Conservation (phyloP, 2,329 filamentous ascomycete genomes). For the Colletotrichum orbiculare region DNA sequence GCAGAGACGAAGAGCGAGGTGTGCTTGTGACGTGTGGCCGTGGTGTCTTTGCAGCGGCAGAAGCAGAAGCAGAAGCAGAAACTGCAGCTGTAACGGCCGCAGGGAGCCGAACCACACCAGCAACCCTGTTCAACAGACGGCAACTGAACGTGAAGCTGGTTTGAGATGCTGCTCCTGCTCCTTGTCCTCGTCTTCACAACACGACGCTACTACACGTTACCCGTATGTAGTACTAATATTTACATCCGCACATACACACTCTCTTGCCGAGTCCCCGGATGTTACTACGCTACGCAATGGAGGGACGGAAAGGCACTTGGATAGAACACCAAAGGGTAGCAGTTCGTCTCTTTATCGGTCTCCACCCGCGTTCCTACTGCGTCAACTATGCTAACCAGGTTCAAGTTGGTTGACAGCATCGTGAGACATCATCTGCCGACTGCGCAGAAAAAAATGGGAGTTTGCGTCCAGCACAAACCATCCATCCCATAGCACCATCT, state of each 20-base stretch:
- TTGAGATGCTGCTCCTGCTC: background rate
- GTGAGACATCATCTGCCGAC: too few species aligned
- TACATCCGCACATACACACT: too few species aligned
- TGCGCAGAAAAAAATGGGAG: too few species aligned
- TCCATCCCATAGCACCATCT: too few species aligned
- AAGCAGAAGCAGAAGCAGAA: background rate
- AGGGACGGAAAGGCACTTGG: slow-evolving; percentile 30
- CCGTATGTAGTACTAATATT: background rate
- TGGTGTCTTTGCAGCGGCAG: slow-evolving; percentile 24
- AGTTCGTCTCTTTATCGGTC: slow-evolving; percentile 25
- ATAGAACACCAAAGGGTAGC: background rate
- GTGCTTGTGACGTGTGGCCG: slow-evolving; percentile 26
- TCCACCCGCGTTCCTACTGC: slow-evolving; percentile 7
- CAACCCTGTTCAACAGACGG: background rate
- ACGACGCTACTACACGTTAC: background rate
- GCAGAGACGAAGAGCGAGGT: slow-evolving; percentile 7
- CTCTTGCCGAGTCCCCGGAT: too few species aligned
- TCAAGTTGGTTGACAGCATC: too few species aligned
- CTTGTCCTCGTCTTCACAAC: background rate
- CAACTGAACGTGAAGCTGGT: background rate
- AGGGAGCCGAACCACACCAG: background rate
- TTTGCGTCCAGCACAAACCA: too few species aligned
- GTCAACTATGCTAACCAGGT: background rate
- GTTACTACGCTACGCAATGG: slow-evolving; percentile 22
- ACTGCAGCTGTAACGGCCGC: background rate